Conservation (phyloP, 768 basidiomycete species). For the Russula lepida region DNA sequence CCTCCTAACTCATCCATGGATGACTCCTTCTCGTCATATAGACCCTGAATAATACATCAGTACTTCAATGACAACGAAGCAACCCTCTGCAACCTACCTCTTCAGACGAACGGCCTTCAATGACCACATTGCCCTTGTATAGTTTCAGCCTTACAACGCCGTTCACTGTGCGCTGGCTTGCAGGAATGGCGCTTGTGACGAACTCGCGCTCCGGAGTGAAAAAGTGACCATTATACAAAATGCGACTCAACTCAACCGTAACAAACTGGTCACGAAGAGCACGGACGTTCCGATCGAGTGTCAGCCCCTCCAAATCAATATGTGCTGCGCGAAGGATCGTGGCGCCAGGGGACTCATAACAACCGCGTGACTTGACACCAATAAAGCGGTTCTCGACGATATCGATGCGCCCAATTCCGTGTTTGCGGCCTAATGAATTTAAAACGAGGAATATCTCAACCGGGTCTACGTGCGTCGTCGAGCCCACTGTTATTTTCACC, state of each 20-base stretch:
- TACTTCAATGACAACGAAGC: not conserved
- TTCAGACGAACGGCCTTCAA: slow-evolving; percentile 85
- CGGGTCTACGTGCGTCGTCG: slow-evolving; percentile 71
- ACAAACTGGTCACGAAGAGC: slow-evolving; percentile 92
- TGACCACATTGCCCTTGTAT: slow-evolving; percentile 92
- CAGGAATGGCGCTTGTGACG: slow-evolving; percentile 79
- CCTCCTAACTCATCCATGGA: slow-evolving; percentile 99
- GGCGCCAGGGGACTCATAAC: slow-evolving; percentile 96
- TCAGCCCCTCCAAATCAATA: slow-evolving; percentile 93
- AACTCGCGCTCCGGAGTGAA: slow-evolving; percentile 99
- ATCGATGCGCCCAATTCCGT: slow-evolving; percentile 95
- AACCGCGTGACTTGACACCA: slow-evolving; percentile 98
- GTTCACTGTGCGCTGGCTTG: slow-evolving; percentile 94
- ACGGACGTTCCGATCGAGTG: slow-evolving; percentile 95
- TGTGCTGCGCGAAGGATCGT: slow-evolving; percentile 94
- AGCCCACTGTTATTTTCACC: slow-evolving; percentile 56
- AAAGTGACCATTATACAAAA: slow-evolving; percentile 98
- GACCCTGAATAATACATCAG: slow-evolving; percentile 42
- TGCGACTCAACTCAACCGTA: slow-evolving; percentile 80
- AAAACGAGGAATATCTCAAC: slow-evolving; percentile 91
- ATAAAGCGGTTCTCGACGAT: slow-evolving; percentile 99
- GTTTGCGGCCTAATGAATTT: slow-evolving; percentile 87
- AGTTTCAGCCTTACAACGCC: slow-evolving; percentile 84
- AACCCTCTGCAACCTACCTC: slow-evolving; percentile 44
- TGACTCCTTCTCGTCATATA: slow-evolving; percentile 92